Conservation (phyloP, 768 basidiomycete genomes). For the Tricholoma furcatifolium region DNA sequence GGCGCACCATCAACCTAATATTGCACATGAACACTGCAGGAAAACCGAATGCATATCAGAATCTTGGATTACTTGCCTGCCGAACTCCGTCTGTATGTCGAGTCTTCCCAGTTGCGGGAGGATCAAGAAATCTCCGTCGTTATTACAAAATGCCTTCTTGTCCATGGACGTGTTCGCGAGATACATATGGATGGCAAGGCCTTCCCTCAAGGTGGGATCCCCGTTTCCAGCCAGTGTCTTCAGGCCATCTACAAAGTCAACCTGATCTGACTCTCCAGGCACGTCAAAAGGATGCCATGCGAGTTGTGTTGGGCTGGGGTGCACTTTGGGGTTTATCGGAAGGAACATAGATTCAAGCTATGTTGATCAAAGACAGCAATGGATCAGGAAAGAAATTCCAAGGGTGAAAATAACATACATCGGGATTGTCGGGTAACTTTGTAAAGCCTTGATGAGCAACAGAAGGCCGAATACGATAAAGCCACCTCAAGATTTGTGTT, state of each 20-base stretch:
- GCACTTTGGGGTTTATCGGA: constrained; percentile 57
- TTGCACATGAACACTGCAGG: background rate
- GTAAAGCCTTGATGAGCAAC: constrained; percentile 66
- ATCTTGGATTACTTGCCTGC: constrained; percentile 41
- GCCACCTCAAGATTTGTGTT: constrained; percentile 38
- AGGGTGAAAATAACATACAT: constrained; percentile 37
- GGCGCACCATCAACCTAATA: constrained; percentile 54
- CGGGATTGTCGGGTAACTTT: constrained; percentile 52
- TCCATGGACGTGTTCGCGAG: constrained; percentile 59
- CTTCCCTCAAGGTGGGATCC: constrained; percentile 60
- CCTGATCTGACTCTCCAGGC: constrained; percentile 36
- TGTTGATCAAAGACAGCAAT: background rate
- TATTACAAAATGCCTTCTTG: constrained; percentile 59
- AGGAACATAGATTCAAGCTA: constrained; percentile 66
- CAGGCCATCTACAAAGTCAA: constrained; percentile 58
- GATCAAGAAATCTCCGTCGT: constrained; percentile 67
- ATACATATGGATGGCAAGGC: constrained; percentile 64
- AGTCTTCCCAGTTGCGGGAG: constrained; percentile 63
- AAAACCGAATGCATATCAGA: background rate
- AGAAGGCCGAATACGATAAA: constrained; percentile 68
- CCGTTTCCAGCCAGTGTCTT: constrained; percentile 66
- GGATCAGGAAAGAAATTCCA: background rate
- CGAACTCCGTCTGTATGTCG: constrained; percentile 70
- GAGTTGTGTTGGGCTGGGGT: constrained; percentile 61
- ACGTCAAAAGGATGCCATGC: constrained; percentile 65